A percentile compares a stretch with the other conserved stretches of the same genome.
phyloP scores from a whole-genome alignment of 148 eudicot species.

The Vaccinium darrowii region DNA sequence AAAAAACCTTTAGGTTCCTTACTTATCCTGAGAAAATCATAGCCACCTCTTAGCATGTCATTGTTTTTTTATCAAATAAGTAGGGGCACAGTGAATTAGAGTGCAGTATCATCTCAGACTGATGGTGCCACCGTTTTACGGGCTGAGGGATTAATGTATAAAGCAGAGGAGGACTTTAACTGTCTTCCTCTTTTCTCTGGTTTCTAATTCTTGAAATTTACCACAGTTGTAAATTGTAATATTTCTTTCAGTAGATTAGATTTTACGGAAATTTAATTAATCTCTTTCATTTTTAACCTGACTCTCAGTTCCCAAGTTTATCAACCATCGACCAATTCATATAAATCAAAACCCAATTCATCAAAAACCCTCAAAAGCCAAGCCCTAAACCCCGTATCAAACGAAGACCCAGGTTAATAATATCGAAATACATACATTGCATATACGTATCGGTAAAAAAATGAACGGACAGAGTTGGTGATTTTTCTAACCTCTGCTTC shows the following conservation, averaged over 20 bases:
- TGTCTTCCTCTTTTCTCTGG: neutral
- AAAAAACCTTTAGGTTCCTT: neutral
- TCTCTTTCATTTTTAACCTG: neutral
- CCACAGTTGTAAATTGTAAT: neutral
- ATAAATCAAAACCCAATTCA: neutral
- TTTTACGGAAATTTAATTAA: neutral
- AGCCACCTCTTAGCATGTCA: neutral
- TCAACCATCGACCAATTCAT: neutral
- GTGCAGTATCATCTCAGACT: neutral
- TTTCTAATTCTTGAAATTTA: neutral
- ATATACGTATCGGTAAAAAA: too few relatives aligned
- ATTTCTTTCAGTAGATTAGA: neutral
- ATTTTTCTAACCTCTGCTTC: slow-evolving; percentile 60
- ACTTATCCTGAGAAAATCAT: neutral
- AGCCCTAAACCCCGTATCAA: neutral
- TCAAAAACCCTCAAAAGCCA: neutral
- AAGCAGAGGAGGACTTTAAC: neutral
- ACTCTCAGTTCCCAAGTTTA: neutral
- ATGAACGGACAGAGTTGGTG: neutral
- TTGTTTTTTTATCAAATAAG: neutral
- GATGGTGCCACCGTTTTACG: neutral
- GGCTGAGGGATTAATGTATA: neutral
- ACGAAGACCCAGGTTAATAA: neutral
- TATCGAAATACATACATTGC: neutral
- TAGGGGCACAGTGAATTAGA: neutral